Evolutionary conservation across 768 basidiomycete genomes (phyloP).

Genomic region (Butyriboletus loyo): DNA sequence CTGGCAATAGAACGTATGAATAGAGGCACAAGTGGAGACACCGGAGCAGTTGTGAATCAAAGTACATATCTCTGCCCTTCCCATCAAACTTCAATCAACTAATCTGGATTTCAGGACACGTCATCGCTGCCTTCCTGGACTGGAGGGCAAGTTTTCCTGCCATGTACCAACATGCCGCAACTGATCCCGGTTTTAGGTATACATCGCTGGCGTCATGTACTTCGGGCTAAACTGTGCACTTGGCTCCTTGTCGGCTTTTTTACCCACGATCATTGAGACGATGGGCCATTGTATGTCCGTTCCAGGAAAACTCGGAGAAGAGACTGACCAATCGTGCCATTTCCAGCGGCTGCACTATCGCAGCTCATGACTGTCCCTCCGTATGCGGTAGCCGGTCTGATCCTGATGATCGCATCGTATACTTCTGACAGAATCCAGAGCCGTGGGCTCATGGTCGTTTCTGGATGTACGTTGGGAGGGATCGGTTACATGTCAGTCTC

Average conservation of each 20-base stretch:
- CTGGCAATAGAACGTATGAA: slow-evolving; percentile 35
- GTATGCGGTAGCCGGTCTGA: slow-evolving; percentile 42
- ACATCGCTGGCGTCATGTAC: slow-evolving; percentile 46
- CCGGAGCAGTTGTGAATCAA: slow-evolving; percentile 40
- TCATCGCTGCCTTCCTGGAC: slow-evolving; percentile 43
- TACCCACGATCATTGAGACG: slow-evolving; percentile 53
- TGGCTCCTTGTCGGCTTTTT: slow-evolving; percentile 49
- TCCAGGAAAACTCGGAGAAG: background rate
- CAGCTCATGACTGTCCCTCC: slow-evolving; percentile 55
- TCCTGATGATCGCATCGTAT: slow-evolving; percentile 38
- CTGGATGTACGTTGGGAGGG: slow-evolving; percentile 32
- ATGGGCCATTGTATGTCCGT: slow-evolving; percentile 42
- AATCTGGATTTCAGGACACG: slow-evolving; percentile 33
- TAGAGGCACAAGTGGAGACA: slow-evolving; percentile 42
- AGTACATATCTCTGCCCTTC: slow-evolving; percentile 19
- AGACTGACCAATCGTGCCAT: background rate
- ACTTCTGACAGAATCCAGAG: slow-evolving; percentile 43
- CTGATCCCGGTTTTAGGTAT: slow-evolving; percentile 31
- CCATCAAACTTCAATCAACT: background rate
- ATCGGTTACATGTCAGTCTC: slow-evolving; percentile 41
- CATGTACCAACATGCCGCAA: background rate
- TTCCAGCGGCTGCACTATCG: slow-evolving; percentile 40
- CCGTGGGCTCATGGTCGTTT: slow-evolving; percentile 38
- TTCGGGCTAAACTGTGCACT: slow-evolving; percentile 49
- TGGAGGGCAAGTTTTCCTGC: slow-evolving; percentile 35